Conservation (phyloP, 106 monocot species). For the Dactylorhiza incarnata region DNA sequence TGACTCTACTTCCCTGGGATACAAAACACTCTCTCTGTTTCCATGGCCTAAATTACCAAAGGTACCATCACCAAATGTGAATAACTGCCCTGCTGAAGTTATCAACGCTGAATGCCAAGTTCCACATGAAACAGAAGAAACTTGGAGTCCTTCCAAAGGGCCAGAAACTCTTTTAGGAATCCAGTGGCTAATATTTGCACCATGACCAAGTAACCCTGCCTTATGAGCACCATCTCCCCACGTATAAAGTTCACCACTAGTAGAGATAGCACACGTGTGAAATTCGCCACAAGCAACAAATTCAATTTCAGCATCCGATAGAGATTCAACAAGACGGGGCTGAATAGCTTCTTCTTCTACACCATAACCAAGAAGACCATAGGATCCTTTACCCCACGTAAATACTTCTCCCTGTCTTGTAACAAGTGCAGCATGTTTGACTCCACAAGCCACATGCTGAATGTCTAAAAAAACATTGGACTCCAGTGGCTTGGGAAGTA, state of each 20-base stretch:
- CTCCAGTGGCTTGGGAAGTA: conserved; percentile 73
- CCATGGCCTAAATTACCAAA: conserved; percentile 93
- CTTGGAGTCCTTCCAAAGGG: conserved; percentile 70
- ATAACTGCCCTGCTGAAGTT: conserved; percentile 64
- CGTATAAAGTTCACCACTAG: conserved; percentile 73
- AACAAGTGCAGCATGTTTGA: conserved; percentile 79
- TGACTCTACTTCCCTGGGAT: conserved; percentile 88
- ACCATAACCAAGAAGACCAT: conserved; percentile 88
- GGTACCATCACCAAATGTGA: conserved; percentile 94
- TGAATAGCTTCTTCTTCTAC: conserved; percentile 47
- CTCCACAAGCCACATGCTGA: conserved; percentile 72
- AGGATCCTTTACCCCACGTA: conserved; percentile 94
- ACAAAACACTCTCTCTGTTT: conserved; percentile 50
- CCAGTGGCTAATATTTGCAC: conserved; percentile 77
- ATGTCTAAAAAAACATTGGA: conserved; percentile 84
- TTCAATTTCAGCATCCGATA: conserved; percentile 41
- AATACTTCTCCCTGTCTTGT: conserved; percentile 81
- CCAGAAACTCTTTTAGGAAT: conserved; percentile 89
- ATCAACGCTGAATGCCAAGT: conserved; percentile 96
- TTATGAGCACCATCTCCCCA: conserved; percentile 96
- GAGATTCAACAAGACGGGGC: conserved; percentile 74
- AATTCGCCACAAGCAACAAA: conserved; percentile 87
- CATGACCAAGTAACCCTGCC: conserved; percentile 82
- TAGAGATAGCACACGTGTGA: conserved; percentile 84
- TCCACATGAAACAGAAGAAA: conserved; percentile 72